Evolutionary conservation across 352 stramenopile species (phyloP), one percentile per base, ranked within the genome.

Genomic region (Phytophthora pisi): DNA sequence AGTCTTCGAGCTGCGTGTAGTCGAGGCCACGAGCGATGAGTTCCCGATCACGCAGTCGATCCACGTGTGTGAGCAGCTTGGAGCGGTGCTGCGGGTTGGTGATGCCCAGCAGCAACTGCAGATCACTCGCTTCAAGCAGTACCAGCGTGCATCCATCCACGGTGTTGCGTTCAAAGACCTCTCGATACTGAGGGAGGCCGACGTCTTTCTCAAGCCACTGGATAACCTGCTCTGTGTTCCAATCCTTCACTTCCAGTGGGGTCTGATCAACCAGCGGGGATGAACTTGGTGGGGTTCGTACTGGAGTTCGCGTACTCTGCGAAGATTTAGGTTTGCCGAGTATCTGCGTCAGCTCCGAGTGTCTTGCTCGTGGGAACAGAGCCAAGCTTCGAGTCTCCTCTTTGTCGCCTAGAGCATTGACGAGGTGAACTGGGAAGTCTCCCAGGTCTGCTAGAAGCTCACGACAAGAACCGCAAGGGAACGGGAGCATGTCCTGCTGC

Each of bases 381-480:
- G 57, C 64, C 24, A 78, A 89, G 26, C 84, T 90, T 26, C 65
- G 69, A 13, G 83, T 93, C 36, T 90, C 75, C 20, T 88, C 73
- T 4, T 62, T 81, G 13, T 85, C 68, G 4, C 78, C 70, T 16
- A 76, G 51, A 6, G 61, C 72, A 45, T 89, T 90, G 16, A 91
- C 68, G 11, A 95, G 61, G 57, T 88, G 91, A 11, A 95, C 61
- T 10, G 83, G 81, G 34, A 93, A 95, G 36, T 93, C 82, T n/a
- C 85, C 87, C 54, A 78, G 86, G 3, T 82, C 72, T 10, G 82
- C 84, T 52, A 93, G 63, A 18, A 92, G 80, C 59, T 95, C 80
- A 11, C 87, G 85, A 70, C 85, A 95, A 31, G 24, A 55, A 20
- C 86, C 86, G 24, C 84, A 95, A 16, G 84, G 85, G 5, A 79